Conservation (phyloP, 108 stramenopile genomes). For the Nitzschia sp. region DNA sequence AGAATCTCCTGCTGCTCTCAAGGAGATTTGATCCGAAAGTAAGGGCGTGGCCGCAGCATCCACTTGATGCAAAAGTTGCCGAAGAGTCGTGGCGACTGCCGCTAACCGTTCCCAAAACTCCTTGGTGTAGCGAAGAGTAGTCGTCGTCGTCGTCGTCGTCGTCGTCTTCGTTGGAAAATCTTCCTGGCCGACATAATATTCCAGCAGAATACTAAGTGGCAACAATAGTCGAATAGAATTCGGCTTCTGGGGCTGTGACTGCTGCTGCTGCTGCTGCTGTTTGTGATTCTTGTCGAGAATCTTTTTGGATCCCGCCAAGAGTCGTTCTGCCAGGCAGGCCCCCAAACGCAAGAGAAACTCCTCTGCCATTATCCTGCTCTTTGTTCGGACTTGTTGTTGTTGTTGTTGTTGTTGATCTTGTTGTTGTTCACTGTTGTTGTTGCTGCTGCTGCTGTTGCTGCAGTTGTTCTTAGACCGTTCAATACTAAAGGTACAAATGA, state of each 20-base stretch:
- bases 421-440: neutral
- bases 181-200: constrained; percentile 22
- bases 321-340: constrained; percentile 17
- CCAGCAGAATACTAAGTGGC: constrained; percentile 21
- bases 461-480: constrained; percentile 2
- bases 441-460: too few species aligned
- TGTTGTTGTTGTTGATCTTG: neutral
- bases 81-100: constrained; percentile 13
- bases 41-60: neutral
- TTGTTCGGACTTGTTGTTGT: too few species aligned
- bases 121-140: too few species aligned
- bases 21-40: neutral
- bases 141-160: neutral
- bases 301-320: neutral
- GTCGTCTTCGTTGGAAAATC: neutral
- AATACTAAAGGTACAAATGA: constrained; percentile 59
- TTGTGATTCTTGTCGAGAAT: constrained; percentile 13
- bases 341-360: constrained; percentile 21
- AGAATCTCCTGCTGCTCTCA: too few species aligned
- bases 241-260: too few species aligned
- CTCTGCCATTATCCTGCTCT: neutral
- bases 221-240: constrained; percentile 33
- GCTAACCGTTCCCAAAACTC: constrained; percentile 40
- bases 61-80: constrained; percentile 12
- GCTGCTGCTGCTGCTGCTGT: too few species aligned